Evolutionary conservation across 192 early-diverging fungal species (phyloP), one percentile per base, ranked within the genome.

Genomic region (Thamnidium elegans): DNA sequence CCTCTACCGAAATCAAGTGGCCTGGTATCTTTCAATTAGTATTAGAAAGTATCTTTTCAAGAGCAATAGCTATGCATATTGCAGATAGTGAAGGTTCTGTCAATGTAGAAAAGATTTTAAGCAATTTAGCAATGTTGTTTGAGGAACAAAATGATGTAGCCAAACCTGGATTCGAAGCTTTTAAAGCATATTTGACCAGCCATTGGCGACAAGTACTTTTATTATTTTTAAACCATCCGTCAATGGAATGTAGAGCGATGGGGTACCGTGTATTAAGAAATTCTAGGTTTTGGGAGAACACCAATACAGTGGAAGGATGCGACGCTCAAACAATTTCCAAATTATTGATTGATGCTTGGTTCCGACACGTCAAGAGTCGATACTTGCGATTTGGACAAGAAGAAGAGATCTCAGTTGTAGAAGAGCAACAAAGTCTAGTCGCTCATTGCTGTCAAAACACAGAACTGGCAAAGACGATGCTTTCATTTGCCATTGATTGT

Each of bases 141-240:
- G 71, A 63, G 14, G 62, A 60, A 17, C 46, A 55, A n/a, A 36
- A 44, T 21, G 26, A 55, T 36, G n/a, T 51, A 20, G n/a, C 54
- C 6, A 48, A 36, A n/a, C 50, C 62, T 2, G 52, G 59, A n/a
- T 51, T 67, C 32, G 9, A 42, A 2, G 51, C 61, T 1, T 68
- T 73, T 17, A 46, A 66, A 32, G 26, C 13, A 1, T 73, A 68
- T 46, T 34, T 73, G 34, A 51, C 56, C 15, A 36, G 21, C 13
- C 61, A 73, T 32, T 73, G 71, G 71, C 53, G 60, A 19, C 66
- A 67, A 10, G 71, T 73, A 1, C 26, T 73, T 34, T 61, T 67
- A 0, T 46, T 73, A 9, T 73, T 73, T 32, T 20, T 73, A 11
- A 73, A 67, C n/a, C 65, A 73, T 36, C 71, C 71, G 30, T 63